phyloP scores from a whole-genome alignment of 495 filamentous ascomycete species.

The Penicillium lividum region DNA sequence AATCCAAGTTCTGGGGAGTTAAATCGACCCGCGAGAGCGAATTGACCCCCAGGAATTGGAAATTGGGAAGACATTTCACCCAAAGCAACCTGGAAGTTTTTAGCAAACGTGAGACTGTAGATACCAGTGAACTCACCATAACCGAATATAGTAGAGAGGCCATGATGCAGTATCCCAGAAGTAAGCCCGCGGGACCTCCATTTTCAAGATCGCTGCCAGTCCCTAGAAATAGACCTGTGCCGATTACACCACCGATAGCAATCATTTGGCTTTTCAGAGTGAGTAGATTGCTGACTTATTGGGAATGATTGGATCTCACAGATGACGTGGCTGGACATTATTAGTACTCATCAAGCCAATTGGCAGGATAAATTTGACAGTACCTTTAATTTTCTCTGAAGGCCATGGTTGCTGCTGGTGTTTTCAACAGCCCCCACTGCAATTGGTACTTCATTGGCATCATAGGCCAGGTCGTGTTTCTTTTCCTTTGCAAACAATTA shows the following conservation, averaged over 20 bases:
- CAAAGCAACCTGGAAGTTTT: slow-evolving; percentile 8
- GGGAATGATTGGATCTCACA: slow-evolving; percentile 12
- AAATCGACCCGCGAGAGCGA: slow-evolving; percentile 20
- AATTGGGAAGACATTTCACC: slow-evolving; percentile 24
- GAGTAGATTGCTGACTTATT: background rate
- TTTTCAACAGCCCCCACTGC: slow-evolving; percentile 9
- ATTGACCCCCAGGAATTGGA: slow-evolving; percentile 18
- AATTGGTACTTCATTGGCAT: slow-evolving; percentile 20
- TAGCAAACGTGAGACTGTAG: background rate
- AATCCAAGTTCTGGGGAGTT: slow-evolving; percentile 21
- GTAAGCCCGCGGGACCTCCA: slow-evolving; percentile 28
- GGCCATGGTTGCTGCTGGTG: slow-evolving; percentile 14
- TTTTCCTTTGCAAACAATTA: slow-evolving; percentile 12
- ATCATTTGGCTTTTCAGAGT: slow-evolving; percentile 23
- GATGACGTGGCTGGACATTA: slow-evolving; percentile 18
- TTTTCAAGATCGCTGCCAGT: slow-evolving; percentile 22
- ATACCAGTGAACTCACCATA: slow-evolving; percentile 15
- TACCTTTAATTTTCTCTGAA: slow-evolving; percentile 25
- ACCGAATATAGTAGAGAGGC: slow-evolving; percentile 21
- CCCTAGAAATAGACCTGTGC: slow-evolving; percentile 29
- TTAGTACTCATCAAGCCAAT: background rate
- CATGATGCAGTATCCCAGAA: slow-evolving; percentile 28
- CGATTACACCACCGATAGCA: slow-evolving; percentile 27
- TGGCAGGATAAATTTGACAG: background rate
- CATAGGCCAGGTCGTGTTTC: slow-evolving; percentile 1